A percentile compares a stretch with the other conserved stretches of the same genome.
These are phyloP conservation scores for Boletus calvinii DNA, from an alignment of 1,284 basidiomycete species.

Conservation along the genomic window DNA sequence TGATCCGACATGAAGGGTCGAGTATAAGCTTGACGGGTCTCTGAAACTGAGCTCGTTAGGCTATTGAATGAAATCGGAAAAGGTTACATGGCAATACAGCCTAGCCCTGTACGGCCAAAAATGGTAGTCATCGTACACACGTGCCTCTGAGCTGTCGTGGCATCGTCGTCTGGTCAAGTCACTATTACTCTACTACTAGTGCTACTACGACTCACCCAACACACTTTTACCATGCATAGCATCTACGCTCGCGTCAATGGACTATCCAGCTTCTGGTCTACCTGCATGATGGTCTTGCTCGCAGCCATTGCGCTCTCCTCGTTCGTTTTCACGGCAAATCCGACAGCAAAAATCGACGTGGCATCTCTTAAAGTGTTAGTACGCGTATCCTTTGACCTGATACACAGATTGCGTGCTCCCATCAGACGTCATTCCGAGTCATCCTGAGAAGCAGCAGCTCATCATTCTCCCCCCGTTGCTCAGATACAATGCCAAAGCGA, in stretches of 20 bases:
- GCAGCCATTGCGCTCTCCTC: conserved; percentile 70
- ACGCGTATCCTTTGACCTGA: not conserved
- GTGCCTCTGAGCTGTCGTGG: conserved; percentile 9
- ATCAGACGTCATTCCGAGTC: conserved; percentile 9
- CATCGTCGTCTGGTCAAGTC: not conserved
- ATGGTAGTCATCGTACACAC: conserved; percentile 8
- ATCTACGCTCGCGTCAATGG: conserved; percentile 70
- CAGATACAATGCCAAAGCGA: conserved; percentile 56
- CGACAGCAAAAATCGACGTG: conserved; percentile 57
- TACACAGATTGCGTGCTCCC: not conserved
- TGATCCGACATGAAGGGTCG: conserved; percentile 14
- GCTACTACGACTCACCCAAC: not conserved
- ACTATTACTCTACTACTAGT: not conserved
- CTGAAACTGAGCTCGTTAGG: conserved; percentile 7
- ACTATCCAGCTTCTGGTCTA: conserved; percentile 70
- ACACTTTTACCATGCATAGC: conserved; percentile 56
- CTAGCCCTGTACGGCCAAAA: not conserved
- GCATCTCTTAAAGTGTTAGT: conserved; percentile 70
- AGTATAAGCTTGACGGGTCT: conserved; percentile 9
- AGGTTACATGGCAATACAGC: not conserved
- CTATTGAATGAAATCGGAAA: not conserved
- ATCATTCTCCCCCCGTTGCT: conserved; percentile 6
- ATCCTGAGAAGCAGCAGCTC: conserved; percentile 14
- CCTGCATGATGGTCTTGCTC: conserved; percentile 78
- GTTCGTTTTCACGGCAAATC: conserved; percentile 59